These are phyloP conservation scores for Metarhizium brunneum DNA, from an alignment of 2,329 filamentous ascomycete genomes.

Conservation along the genomic window DNA sequence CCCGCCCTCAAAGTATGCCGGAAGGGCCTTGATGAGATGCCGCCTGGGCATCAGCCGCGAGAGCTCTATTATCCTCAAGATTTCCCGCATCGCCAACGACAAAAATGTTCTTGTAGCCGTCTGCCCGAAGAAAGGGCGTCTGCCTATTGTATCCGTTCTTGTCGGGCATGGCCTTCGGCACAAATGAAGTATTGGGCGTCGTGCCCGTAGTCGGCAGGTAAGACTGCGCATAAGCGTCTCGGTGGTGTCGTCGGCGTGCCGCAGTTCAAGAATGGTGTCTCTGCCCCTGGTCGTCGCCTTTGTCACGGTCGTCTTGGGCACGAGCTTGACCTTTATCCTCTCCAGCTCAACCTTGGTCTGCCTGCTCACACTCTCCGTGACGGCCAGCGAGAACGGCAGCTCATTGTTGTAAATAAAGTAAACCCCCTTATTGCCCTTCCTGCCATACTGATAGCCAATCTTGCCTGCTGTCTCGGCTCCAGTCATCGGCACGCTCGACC, in stretches of 20 bases:
- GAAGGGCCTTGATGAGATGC: conserved; percentile 25
- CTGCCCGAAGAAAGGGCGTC: conserved; percentile 25
- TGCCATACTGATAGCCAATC: conserved; percentile 37
- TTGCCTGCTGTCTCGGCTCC: conserved; percentile 43
- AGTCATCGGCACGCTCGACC: conserved; percentile 35
- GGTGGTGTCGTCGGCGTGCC: conserved; percentile 21
- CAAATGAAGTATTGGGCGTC: conserved; percentile 34
- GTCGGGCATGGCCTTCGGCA: conserved; percentile 27
- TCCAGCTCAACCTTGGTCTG: conserved; percentile 28
- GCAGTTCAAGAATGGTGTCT: conserved; percentile 26
- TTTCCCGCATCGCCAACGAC: conserved; percentile 34
- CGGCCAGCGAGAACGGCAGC: conserved; percentile 27
- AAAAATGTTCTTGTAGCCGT: conserved; percentile 31
- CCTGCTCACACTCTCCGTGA: conserved; percentile 29
- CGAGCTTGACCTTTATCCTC: conserved; percentile 32
- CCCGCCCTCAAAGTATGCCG: conserved; percentile 21
- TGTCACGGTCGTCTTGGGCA: conserved; percentile 29
- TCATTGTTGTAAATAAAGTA: conserved; percentile 30
- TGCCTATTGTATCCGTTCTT: conserved; percentile 25
- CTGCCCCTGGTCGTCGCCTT: conserved; percentile 13
- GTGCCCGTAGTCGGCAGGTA: conserved; percentile 39
- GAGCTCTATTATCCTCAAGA: conserved; percentile 26
- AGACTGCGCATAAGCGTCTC: conserved; percentile 31
- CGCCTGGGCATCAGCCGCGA: conserved; percentile 22
- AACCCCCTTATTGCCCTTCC: conserved; percentile 34